Conservation (phyloP, 2,329 filamentous ascomycete species). For the Aureobasidium sp. region DNA sequence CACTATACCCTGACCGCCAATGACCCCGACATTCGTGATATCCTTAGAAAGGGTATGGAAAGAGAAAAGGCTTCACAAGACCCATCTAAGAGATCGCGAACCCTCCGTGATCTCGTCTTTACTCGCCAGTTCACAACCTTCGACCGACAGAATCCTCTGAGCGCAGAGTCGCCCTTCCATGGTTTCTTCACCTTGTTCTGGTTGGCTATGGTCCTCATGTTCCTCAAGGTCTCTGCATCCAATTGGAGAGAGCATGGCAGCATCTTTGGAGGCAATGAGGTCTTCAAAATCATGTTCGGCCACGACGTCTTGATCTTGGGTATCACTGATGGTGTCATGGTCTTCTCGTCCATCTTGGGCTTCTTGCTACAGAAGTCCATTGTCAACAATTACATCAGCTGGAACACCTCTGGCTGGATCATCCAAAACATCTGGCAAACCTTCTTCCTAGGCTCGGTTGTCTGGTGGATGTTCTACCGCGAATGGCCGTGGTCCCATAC, state of each 20-base stretch:
- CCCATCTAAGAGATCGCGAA: constrained; percentile 26
- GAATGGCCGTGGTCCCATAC: constrained; percentile 81
- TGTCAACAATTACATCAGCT: constrained; percentile 50
- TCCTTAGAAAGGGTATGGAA: constrained; percentile 35
- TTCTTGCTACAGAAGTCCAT: constrained; percentile 57
- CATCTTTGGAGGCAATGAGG: constrained; percentile 61
- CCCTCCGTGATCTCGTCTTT: constrained; percentile 54
- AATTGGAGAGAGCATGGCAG: constrained; percentile 64
- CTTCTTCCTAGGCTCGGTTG: constrained; percentile 50
- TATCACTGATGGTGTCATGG: constrained; percentile 62
- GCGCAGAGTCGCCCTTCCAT: constrained; percentile 61
- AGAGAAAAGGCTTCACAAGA: constrained; percentile 29
- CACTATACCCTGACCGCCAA: constrained; percentile 41
- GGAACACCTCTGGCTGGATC: constrained; percentile 63
- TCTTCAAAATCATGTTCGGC: constrained; percentile 59
- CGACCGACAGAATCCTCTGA: constrained; percentile 59
- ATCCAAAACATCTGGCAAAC: constrained; percentile 68
- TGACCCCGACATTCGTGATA: constrained; percentile 40
- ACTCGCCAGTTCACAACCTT: constrained; percentile 66
- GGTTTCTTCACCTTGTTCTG: constrained; percentile 77
- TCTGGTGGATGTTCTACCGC: constrained; percentile 58
- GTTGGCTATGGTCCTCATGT: constrained; percentile 58
- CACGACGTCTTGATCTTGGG: constrained; percentile 43
- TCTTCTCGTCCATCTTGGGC: constrained; percentile 54
- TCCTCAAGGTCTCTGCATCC: constrained; percentile 56